These are phyloP conservation scores for Starmerella floricola DNA, from an alignment of 805 yeast species.

Conservation along the genomic window DNA sequence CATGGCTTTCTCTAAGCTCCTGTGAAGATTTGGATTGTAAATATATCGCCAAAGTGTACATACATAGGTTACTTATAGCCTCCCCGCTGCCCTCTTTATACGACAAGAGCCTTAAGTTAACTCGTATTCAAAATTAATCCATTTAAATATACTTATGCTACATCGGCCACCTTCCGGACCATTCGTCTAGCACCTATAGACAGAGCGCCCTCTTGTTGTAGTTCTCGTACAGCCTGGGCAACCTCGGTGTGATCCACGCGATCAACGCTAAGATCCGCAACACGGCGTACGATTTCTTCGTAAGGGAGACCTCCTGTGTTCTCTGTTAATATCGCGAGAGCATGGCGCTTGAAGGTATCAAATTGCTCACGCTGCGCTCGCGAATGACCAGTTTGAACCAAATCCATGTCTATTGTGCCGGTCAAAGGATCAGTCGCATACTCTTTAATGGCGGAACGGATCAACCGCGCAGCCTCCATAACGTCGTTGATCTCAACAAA, in stretches of 20 bases:
- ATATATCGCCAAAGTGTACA: background rate
- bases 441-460: conserved; percentile 87
- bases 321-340: conserved; percentile 15
- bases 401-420: conserved; percentile 93
- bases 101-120: background rate
- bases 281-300: conserved; percentile 19
- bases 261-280: conserved; percentile 19
- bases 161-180: conserved; percentile 9
- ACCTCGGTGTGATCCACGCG: conserved; percentile 18
- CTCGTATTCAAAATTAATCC: background rate
- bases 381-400: conserved; percentile 92
- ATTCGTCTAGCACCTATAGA: conserved; percentile 16
- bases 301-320: conserved; percentile 13
- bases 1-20: conserved; percentile 9
- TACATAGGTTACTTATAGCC: background rate
- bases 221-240: conserved; percentile 13
- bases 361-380: conserved; percentile 44
- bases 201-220: conserved; percentile 21
- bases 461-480: conserved; percentile 82
- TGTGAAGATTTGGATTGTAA: no score
- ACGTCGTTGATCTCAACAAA: conserved; percentile 72
- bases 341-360: conserved; percentile 17
- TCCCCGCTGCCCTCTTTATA: background rate
- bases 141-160: background rate
- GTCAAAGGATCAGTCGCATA: conserved; percentile 97